Evolutionary conservation across 2,329 filamentous ascomycete species (phyloP).

Genomic region (Diaporthe aspalathi): DNA sequence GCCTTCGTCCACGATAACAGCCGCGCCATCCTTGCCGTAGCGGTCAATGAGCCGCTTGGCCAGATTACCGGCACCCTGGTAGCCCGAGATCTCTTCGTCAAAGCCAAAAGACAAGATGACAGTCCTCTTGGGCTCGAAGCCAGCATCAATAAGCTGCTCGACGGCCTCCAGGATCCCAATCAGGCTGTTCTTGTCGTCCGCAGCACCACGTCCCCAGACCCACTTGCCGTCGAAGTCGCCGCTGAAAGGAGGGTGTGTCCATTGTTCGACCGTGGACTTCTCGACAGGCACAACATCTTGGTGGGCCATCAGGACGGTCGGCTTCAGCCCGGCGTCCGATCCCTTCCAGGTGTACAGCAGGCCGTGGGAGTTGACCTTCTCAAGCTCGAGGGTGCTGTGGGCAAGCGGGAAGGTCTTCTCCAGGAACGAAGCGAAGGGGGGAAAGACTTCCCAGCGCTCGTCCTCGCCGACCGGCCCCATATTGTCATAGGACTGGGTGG

Average conservation of each 20-base stretch:
- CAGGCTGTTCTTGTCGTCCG: constrained; percentile 72
- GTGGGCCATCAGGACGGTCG: constrained; percentile 71
- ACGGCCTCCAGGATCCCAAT: constrained; percentile 67
- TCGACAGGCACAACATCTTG: constrained; percentile 73
- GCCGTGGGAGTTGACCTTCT: constrained; percentile 70
- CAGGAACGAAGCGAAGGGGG: constrained; percentile 63
- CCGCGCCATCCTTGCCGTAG: constrained; percentile 66
- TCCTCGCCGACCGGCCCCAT: constrained; percentile 66
- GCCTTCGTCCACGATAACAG: constrained; percentile 71
- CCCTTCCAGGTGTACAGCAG: constrained; percentile 70
- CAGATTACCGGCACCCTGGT: constrained; percentile 62
- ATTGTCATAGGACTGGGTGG: constrained; percentile 67
- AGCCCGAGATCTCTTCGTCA: constrained; percentile 70
- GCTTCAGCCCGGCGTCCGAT: constrained; percentile 60
- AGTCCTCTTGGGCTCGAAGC: constrained; percentile 65
- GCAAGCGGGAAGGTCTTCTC: constrained; percentile 63
- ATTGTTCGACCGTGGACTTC: constrained; percentile 60
- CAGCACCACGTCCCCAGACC: constrained; percentile 71
- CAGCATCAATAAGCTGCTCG: constrained; percentile 64
- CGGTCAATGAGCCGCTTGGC: constrained; percentile 56
- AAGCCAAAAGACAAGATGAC: constrained; percentile 71
- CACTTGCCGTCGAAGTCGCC: constrained; percentile 67
- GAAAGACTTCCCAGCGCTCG: constrained; percentile 68
- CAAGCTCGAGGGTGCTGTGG: constrained; percentile 59
- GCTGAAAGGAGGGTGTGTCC: constrained; percentile 71